Evolutionary conservation across 345 rosid species (phyloP).

Genomic region (Pistacia atlantica): DNA sequence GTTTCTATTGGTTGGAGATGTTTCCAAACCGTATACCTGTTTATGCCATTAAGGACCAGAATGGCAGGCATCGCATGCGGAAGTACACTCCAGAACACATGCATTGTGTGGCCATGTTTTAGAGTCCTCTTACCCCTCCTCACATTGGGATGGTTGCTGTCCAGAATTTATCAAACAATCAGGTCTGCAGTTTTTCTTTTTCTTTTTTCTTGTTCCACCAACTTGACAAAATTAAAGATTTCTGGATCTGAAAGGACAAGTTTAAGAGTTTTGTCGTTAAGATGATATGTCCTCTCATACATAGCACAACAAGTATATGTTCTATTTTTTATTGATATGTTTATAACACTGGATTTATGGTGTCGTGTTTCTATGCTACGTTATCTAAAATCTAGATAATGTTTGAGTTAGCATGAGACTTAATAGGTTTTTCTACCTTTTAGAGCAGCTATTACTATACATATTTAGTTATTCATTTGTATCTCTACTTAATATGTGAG

Average conservation of each 20-base stretch:
- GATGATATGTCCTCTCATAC: neutral
- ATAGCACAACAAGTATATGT: too few relatives aligned
- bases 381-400: neutral
- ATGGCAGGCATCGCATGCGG: conserved; percentile 92
- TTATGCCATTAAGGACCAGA: conserved; percentile 78
- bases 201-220: neutral
- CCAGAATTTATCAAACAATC: conserved; percentile 75
- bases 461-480: too few relatives aligned
- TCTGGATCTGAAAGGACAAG: neutral
- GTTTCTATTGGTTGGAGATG: conserved; percentile 97
- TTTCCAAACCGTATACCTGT: conserved; percentile 80
- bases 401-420: neutral
- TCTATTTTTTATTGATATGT: too few relatives aligned
- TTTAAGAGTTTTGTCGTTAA: too few relatives aligned
- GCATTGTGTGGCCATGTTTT: conserved; percentile 95
- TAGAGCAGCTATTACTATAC: neutral
- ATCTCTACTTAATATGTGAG: neutral
- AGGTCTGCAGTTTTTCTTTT: conserved; percentile 44
- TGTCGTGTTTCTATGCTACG: too few relatives aligned
- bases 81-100: conserved; percentile 95
- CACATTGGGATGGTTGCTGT: conserved; percentile 85
- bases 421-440: neutral
- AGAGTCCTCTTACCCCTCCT: conserved; percentile 98
- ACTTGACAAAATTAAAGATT: conserved; percentile 1
- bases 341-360: too few relatives aligned